These are phyloP conservation scores for Alternaria viburni DNA, from an alignment of 2,329 filamentous ascomycete species.

Conservation along the genomic window DNA sequence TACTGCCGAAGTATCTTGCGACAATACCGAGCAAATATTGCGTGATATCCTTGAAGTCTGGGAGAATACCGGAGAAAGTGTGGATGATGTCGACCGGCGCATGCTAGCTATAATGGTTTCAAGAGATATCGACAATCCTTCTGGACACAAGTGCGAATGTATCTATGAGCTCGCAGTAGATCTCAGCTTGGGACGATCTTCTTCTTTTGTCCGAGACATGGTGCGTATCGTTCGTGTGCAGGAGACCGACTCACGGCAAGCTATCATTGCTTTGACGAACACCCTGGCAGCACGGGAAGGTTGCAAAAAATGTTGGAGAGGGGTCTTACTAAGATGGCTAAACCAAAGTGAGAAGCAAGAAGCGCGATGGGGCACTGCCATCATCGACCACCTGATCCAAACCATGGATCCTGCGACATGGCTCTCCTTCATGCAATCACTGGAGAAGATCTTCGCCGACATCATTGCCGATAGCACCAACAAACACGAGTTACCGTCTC, in stretches of 20 bases:
- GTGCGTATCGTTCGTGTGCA: constrained; percentile 10
- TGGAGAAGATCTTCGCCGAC: constrained; percentile 26
- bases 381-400: constrained; percentile 21
- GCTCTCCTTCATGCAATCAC: constrained; percentile 26
- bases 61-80: constrained; percentile 11
- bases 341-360: constrained; percentile 9
- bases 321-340: constrained; percentile 25
- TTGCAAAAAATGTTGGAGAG: constrained; percentile 27
- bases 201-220: constrained; percentile 17
- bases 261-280: constrained; percentile 24
- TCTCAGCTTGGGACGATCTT: constrained; percentile 5
- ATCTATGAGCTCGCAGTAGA: constrained; percentile 23
- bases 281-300: constrained; percentile 18
- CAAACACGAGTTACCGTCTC: constrained; percentile 10
- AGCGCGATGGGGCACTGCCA: not conserved
- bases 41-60: constrained; percentile 27
- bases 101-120: constrained; percentile 26
- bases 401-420: constrained; percentile 29
- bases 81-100: constrained; percentile 13
- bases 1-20: constrained; percentile 5
- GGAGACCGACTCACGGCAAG: constrained; percentile 2
- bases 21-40: constrained; percentile 18
- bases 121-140: constrained; percentile 3
- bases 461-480: constrained; percentile 8
- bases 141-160: constrained; percentile 20